Evolutionary conservation across 305 asterid species (phyloP).

Genomic region (Solanum hybrid): DNA sequence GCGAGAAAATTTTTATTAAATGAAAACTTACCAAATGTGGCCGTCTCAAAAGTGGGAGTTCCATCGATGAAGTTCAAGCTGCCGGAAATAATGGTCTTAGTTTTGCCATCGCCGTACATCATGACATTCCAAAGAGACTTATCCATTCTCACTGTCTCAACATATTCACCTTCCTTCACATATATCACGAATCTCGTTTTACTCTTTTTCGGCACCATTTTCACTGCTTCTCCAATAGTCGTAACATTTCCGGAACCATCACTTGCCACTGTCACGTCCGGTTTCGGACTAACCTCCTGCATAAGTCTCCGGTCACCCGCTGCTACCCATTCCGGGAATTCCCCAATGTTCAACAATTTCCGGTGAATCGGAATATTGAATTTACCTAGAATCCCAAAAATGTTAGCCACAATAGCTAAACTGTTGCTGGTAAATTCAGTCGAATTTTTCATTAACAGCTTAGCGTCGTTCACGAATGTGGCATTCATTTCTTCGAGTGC

Average conservation of each 20-base stretch:
- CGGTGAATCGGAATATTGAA: conserved; percentile 44
- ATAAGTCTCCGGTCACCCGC: conserved; percentile 54
- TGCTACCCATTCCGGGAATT: conserved; percentile 53
- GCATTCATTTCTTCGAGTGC: conserved; percentile 51
- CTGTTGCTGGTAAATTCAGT: conserved; percentile 64
- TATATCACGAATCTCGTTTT: conserved; percentile 41
- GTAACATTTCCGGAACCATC: conserved; percentile 49
- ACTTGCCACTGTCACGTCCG: conserved; percentile 58
- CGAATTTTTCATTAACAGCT: conserved; percentile 37
- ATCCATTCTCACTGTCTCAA: conserved; percentile 55
- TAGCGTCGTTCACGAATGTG: conserved; percentile 27
- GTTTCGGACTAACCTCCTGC: conserved; percentile 29
- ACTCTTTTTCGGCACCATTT: conserved; percentile 49
- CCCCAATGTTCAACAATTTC: conserved; percentile 22
- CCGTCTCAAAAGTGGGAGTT: conserved; percentile 49
- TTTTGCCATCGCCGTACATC: conserved; percentile 76
- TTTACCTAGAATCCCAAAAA: conserved; percentile 25
- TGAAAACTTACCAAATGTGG: conserved; percentile 56
- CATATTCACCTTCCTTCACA: conserved; percentile 51
- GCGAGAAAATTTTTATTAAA: background rate
- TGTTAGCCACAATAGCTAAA: conserved; percentile 57
- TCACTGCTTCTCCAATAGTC: conserved; percentile 50
- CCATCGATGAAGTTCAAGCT: conserved; percentile 43
- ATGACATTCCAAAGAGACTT: conserved; percentile 61
- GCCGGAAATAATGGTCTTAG: conserved; percentile 46